phyloP scores from a whole-genome alignment of 1,139 yeast genomes.

The Tardiomyces depauwii region DNA sequence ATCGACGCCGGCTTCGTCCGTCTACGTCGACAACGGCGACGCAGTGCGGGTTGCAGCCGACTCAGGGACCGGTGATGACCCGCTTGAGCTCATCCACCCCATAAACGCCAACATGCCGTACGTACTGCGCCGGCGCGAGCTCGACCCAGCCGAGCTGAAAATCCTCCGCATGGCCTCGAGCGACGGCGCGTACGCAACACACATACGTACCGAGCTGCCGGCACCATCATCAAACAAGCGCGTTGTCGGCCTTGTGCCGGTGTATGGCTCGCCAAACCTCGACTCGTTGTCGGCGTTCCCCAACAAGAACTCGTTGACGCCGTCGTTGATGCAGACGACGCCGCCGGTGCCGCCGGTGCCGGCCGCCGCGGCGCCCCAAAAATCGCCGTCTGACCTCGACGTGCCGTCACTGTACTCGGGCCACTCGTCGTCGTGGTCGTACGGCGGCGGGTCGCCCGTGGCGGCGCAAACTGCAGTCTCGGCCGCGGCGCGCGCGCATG shows the following conservation, averaged over 20 bases:
- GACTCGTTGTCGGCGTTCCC: conserved; percentile 14
- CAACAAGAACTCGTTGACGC: conserved; percentile 12
- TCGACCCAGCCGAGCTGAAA: conserved; percentile 6
- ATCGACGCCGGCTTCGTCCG: neutral
- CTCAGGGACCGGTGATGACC: neutral
- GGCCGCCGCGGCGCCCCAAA: neutral
- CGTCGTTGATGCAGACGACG: neutral
- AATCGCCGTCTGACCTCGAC: neutral
- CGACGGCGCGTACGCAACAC: neutral
- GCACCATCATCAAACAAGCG: neutral
- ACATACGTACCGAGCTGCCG: neutral
- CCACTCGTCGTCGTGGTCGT: neutral
- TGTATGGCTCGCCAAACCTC: conserved; percentile 11
- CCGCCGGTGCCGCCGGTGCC: neutral
- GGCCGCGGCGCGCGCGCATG: too few relatives aligned
- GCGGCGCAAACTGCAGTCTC: neutral
- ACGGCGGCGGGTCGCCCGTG: neutral
- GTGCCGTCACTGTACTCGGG: neutral
- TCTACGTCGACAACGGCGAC: neutral
- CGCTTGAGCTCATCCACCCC: conserved; percentile 12
- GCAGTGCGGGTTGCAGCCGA: neutral
- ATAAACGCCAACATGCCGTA: conserved; percentile 10
- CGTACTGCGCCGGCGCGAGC: conserved; percentile 10
- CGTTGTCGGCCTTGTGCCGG: conserved; percentile 11
- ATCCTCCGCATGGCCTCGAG: neutral